Evolutionary conservation across 495 filamentous ascomycete species (phyloP), one percentile per base, ranked within the genome.

Genomic region (Daldinia caldariorum): DNA sequence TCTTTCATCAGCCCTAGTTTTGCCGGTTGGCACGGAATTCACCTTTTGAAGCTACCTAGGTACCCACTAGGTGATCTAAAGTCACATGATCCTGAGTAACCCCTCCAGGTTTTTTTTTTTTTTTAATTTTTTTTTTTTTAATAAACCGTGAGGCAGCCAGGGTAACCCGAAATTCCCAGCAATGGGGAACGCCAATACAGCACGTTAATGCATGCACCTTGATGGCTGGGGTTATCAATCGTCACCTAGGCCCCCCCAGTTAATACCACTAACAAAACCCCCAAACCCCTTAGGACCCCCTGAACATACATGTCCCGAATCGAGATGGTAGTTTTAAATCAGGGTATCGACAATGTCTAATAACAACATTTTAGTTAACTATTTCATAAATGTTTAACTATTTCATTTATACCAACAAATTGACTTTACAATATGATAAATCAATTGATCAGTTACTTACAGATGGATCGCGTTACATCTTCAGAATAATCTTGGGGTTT

Each of bases 1-100:
- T 39, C 38, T 34, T 34, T 53, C 43, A 65, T 72, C 70, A 72
- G 70, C 65, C 70, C 61, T 61, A 72, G 65, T 72, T 72, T 69
- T 66, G 41, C 70, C 70, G 70, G 56, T 45, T 60, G 59, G 41
- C 8, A 26, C 26, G 1, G 26, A 26, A n/a, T 34, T 35, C 34
- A 34, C 6, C 34, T 7, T 35, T 26, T 26, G 3, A 57, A 61
- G 43, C 64, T 16, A 41, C 26, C 26, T 3, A 61, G 43, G 60
- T 16, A 41, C 26, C 26, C 26, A 3, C 26, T 26, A 26, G 56
- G 35, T 47, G 50, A 37, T 60, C 41, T 10, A 12, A 12, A 50
- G 43, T 68, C 64, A 69, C 57, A 69, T 72, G 61, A 59, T 13
- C 14, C 14, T 31, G 29, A 43, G 12, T 53, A 31, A 53, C 49